phyloP scores from a whole-genome alignment of 1,139 yeast species.

The Geotrichum carabidarum region DNA sequence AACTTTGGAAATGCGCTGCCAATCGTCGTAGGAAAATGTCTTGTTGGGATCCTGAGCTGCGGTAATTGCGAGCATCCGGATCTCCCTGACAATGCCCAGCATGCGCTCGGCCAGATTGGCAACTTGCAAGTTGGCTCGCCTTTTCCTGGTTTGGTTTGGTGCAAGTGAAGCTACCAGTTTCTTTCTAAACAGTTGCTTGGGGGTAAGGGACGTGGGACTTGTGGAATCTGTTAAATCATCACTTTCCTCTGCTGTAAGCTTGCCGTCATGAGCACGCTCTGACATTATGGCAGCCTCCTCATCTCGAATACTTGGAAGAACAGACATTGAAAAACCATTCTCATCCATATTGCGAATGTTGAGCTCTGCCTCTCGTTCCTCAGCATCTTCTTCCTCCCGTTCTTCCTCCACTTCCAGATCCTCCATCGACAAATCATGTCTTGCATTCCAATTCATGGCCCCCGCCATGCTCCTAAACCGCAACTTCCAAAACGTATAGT shows the following conservation, averaged over 20 bases:
- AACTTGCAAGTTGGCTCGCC: slow-evolving; percentile 8
- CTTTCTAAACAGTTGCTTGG: not conserved
- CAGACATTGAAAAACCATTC: not conserved
- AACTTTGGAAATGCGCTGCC: slow-evolving; percentile 40
- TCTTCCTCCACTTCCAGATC: slow-evolving; percentile 5
- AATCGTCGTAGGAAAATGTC: slow-evolving; percentile 40
- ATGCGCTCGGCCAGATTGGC: slow-evolving; percentile 24
- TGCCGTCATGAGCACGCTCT: no score
- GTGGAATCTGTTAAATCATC: not conserved
- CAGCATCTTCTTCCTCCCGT: slow-evolving; percentile 17
- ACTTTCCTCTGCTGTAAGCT: no score
- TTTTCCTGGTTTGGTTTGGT: not conserved
- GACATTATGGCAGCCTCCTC: not conserved
- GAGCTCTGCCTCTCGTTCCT: not conserved
- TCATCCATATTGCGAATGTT: not conserved
- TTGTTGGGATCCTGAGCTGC: slow-evolving; percentile 35
- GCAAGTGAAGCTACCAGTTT: not conserved
- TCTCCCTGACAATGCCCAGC: slow-evolving; percentile 29
- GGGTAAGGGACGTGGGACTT: not conserved
- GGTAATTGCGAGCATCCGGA: slow-evolving; percentile 21
- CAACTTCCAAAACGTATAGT: slow-evolving; percentile 17
- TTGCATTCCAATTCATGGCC: not conserved
- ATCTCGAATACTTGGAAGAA: not conserved
- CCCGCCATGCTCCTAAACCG: slow-evolving; percentile 25
- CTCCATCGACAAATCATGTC: not conserved